Conservation (phyloP, 495 filamentous ascomycete genomes). For the Annulohypoxylon nitens region DNA sequence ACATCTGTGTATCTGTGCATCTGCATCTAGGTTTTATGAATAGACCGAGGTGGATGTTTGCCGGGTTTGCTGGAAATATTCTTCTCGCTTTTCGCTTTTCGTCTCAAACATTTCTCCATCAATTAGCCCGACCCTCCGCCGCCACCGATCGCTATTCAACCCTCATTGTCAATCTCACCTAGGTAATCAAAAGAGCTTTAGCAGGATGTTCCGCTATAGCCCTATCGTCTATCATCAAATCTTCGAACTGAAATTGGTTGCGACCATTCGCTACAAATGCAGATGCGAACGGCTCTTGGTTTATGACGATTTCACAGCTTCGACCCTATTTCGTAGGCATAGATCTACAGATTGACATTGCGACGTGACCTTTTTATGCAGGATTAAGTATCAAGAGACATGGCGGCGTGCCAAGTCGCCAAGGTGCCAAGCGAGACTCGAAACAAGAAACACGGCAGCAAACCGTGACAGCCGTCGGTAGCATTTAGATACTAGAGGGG, state of each 20-base stretch:
- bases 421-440: conserved; percentile 44
- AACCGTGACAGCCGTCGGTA: conserved; percentile 26
- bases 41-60: not conserved
- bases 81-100: not conserved
- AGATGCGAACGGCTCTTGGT: conserved; percentile 2
- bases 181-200: not conserved
- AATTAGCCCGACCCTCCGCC: not conserved
- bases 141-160: conserved; percentile 14
- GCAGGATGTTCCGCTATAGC: not conserved
- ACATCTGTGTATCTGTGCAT: too few relatives aligned
- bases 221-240: not conserved
- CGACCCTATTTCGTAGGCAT: conserved; percentile 13
- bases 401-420: conserved; percentile 38
- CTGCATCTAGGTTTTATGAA: conserved; percentile 28
- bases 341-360: conserved; percentile 40
- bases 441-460: conserved; percentile 44
- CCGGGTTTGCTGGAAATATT: not conserved
- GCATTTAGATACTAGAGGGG: not conserved
- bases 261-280: conserved; percentile 7
- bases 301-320: conserved; percentile 19
- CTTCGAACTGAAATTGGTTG: conserved; percentile 14
- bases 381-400: not conserved
- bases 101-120: conserved; percentile 8
- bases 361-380: conserved; percentile 37
- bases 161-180: not conserved